A percentile compares a stretch with the other conserved stretches of the same genome.
These are phyloP conservation scores for Lactarius hengduanensis DNA, from an alignment of 768 basidiomycete species.

Conservation along the genomic window DNA sequence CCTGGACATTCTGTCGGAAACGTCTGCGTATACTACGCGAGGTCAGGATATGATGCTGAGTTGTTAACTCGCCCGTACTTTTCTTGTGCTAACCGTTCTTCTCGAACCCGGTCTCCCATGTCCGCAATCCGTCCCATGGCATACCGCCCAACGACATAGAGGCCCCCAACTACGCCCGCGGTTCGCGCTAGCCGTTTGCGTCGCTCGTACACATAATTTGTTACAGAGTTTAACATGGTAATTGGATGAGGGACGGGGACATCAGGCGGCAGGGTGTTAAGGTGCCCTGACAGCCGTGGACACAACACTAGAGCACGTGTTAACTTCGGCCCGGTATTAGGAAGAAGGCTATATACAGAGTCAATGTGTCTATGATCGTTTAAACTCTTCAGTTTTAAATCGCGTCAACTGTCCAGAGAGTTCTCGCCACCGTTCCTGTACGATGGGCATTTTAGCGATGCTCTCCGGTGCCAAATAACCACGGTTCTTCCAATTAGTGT, in stretches of 20 bases:
- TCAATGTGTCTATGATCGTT: slow-evolving; percentile 28
- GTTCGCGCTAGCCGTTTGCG: slow-evolving; percentile 47
- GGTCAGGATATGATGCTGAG: not conserved
- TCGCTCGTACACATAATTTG: slow-evolving; percentile 50
- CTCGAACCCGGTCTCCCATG: slow-evolving; percentile 57
- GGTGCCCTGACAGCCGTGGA: not conserved
- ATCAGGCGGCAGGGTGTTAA: slow-evolving; percentile 11
- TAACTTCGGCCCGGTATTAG: not conserved
- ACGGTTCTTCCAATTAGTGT: slow-evolving; percentile 67
- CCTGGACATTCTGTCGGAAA: slow-evolving; percentile 74
- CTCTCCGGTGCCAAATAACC: slow-evolving; percentile 70
- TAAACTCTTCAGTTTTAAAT: slow-evolving; percentile 46
- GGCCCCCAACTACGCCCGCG: slow-evolving; percentile 53
- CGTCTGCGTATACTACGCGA: slow-evolving; percentile 59
- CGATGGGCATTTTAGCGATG: slow-evolving; percentile 56
- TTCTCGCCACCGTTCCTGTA: slow-evolving; percentile 67
- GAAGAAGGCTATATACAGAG: not conserved
- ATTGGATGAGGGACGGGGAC: slow-evolving; percentile 3
- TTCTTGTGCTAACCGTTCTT: slow-evolving; percentile 63
- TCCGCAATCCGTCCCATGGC: slow-evolving; percentile 62
- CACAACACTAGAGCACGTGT: slow-evolving; percentile 11
- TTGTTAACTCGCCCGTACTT: slow-evolving; percentile 47
- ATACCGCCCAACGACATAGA: slow-evolving; percentile 64
- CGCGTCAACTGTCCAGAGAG: slow-evolving; percentile 59
- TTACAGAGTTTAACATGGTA: slow-evolving; percentile 45